These are phyloP conservation scores for Corynascus novoguineensis DNA, from an alignment of 495 filamentous ascomycete species.

Conservation along the genomic window DNA sequence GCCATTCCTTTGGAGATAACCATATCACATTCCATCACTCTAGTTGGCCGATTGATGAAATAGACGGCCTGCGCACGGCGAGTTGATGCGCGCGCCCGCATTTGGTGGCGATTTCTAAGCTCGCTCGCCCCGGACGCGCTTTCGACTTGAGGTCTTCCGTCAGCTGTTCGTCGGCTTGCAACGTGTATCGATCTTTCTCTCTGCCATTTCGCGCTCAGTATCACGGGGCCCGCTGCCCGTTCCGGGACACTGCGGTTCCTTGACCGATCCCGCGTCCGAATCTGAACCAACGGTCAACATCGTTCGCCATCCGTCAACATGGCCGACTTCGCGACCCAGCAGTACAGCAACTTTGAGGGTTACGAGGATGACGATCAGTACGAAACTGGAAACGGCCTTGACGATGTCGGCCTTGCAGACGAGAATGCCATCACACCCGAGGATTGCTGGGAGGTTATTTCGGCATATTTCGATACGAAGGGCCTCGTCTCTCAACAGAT, in stretches of 20 bases:
- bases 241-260: not conserved
- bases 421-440: constrained; percentile 89
- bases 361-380: constrained; percentile 44
- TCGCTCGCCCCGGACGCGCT: not conserved
- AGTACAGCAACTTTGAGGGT: constrained; percentile 25
- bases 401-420: constrained; percentile 66
- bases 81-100: constrained; percentile 28
- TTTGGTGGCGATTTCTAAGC: constrained; percentile 29
- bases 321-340: constrained; percentile 25
- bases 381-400: constrained; percentile 55
- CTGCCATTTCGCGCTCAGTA: not conserved
- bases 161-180: not conserved
- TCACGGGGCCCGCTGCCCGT: not conserved
- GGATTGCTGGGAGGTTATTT: constrained; percentile 96
- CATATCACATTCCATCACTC: not conserved
- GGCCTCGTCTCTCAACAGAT: constrained; percentile 96
- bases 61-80: constrained; percentile 16
- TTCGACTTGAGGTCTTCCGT: not conserved
- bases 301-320: constrained; percentile 12
- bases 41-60: constrained; percentile 16
- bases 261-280: not conserved
- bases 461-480: constrained; percentile 90
- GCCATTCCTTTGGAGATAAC: constrained; percentile 6
- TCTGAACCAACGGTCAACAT: not conserved
- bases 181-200: not conserved